Evolutionary conservation across 2,329 filamentous ascomycete species (phyloP), one percentile per base, ranked within the genome.

Genomic region (Neonectria ditissima): DNA sequence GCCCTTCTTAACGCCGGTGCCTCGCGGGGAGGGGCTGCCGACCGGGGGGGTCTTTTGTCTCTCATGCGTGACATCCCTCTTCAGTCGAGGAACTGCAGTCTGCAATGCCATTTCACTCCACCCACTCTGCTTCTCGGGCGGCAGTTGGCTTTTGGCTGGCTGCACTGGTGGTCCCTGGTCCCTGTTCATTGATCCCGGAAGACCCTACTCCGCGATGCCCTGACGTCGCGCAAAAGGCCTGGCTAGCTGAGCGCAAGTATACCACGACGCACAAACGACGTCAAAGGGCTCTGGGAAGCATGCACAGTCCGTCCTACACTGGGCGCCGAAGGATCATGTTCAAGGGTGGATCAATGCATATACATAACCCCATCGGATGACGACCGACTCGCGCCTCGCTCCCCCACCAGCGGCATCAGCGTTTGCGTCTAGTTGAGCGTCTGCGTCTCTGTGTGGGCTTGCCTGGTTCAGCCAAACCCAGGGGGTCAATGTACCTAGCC

Each of bases 1-100:
- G 52, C 50, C 61, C 61, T 61, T 57, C 57, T 64, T 64, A 61
- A 64, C 62, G 62, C 62, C 62, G 62, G 57, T 61, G 56, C 62
- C 57, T 63, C 54, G 55, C 48, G 50, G 34, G 47, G 45, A 43
- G 57, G 57, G 48, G 50, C 56, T 51, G 20, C 24, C 30, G 30
- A 22, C 52, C 30, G 28, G 62, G 62, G 62, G 28, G 62, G 62
- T 57, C 57, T 34, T 52, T 18, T 16, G 62, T 64, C 32, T 52
- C 60, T 64, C 52, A 64, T 64, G 62, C 62, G 62, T 64, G 62
- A 61, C 62, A 64, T 64, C 51, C 60, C 34, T 45, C 41, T 34
- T 18, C 53, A 50, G 43, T 56, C 32, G 30, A 50, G 47, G 26
- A 54, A 62, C 34, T 44, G 48, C 53, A 50, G 50, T 51, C 34